A percentile compares a stretch with the other conserved stretches of the same genome.
phyloP scores from a whole-genome alignment of 1,284 basidiomycete genomes.

The Ustilago trichophora region DNA sequence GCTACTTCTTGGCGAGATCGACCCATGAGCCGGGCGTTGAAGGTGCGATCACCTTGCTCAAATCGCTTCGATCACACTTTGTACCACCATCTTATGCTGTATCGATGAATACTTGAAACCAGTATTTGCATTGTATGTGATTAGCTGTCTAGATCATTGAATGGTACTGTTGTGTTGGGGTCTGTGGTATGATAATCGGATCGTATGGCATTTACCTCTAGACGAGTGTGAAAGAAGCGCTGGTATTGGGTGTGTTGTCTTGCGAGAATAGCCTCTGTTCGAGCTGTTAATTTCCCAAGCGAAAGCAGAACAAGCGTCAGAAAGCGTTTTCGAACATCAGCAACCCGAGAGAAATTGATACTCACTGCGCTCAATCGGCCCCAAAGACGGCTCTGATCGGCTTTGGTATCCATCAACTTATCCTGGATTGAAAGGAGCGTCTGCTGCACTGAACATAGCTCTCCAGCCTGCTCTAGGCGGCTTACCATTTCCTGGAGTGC shows the following conservation, averaged over 20 bases:
- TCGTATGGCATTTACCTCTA: no score
- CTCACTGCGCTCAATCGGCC: constrained; percentile 20
- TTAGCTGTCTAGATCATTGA: no score
- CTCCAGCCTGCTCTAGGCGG: constrained; percentile 15
- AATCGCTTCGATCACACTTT: background rate
- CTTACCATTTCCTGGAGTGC: constrained; percentile 1
- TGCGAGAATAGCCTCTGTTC: constrained; percentile 19
- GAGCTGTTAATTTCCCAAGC: background rate
- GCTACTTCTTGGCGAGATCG: constrained; percentile 59
- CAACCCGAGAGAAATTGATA: no score
- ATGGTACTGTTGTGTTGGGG: no score
- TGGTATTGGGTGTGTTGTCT: constrained; percentile 3
- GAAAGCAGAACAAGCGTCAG: background rate
- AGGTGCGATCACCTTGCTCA: no score
- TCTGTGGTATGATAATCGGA: no score
- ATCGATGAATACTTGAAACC: background rate
- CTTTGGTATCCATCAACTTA: constrained; percentile 6
- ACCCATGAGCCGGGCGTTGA: constrained; percentile 23
- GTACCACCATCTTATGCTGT: constrained; percentile 1
- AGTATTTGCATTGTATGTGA: constrained; percentile 5
- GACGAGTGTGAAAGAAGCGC: no score
- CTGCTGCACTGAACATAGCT: constrained; percentile 21
- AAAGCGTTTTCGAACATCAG: no score
- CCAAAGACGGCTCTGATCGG: constrained; percentile 3
- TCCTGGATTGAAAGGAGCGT: constrained; percentile 13